Evolutionary conservation across 2,329 filamentous ascomycete species (phyloP).

Genomic region (Rhinocladiella mackenziei): DNA sequence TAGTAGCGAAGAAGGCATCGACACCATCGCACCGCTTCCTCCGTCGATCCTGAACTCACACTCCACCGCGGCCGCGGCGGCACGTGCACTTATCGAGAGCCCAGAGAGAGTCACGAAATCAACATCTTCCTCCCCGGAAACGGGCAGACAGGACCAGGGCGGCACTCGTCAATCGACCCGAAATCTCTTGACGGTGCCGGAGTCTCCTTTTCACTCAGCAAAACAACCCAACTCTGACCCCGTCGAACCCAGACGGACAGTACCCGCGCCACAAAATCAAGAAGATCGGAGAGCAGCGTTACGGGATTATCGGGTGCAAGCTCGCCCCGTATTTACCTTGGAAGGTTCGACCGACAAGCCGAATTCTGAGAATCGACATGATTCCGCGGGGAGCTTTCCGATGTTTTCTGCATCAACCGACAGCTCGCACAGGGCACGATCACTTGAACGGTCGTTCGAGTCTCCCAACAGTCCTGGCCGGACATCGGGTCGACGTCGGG

Average conservation of each 20-base stretch:
- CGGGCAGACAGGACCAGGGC: not conserved
- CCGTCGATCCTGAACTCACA: conserved; percentile 42
- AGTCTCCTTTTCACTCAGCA: not conserved
- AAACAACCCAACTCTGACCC: conserved; percentile 1
- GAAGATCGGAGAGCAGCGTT: conserved; percentile 44
- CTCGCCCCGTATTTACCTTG: conserved; percentile 49
- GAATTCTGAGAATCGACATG: conserved; percentile 43
- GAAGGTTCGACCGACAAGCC: conserved; percentile 40
- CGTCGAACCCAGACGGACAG: not conserved
- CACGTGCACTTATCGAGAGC: conserved; percentile 24
- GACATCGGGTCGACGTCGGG: not conserved
- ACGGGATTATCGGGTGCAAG: conserved; percentile 47
- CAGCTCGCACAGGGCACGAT: conserved; percentile 51
- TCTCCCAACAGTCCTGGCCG: conserved; percentile 9
- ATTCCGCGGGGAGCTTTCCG: conserved; percentile 59
- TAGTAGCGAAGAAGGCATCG: conserved; percentile 35
- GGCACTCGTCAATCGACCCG: conserved; percentile 3
- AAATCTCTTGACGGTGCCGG: not conserved
- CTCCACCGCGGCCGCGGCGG: conserved; percentile 28
- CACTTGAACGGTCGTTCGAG: conserved; percentile 50
- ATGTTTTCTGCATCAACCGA: conserved; percentile 62
- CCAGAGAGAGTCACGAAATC: conserved; percentile 21
- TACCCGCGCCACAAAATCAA: conserved; percentile 35
- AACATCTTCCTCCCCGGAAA: conserved; percentile 16
- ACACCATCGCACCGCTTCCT: conserved; percentile 41